Conservation (phyloP, 2,329 filamentous ascomycete genomes). For the Magnaporthales sp. region DNA sequence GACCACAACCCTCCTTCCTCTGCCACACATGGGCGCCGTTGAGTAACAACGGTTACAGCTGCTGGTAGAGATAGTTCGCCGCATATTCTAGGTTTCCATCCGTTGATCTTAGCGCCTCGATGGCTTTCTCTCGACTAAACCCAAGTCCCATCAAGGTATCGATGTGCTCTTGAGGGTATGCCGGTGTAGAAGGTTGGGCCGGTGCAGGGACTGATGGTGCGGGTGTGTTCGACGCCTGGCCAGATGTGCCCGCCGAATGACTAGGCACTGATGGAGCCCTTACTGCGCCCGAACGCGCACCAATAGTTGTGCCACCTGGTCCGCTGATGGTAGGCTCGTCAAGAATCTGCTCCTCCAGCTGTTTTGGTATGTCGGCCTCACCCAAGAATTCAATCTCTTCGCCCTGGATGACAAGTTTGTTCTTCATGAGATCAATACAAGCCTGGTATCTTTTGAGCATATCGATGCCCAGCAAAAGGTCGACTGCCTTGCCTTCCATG, state of each 20-base stretch:
- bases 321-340: conserved; percentile 80
- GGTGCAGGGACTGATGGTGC: conserved; percentile 17
- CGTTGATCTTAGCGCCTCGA: conserved; percentile 73
- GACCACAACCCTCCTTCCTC: background rate
- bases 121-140: conserved; percentile 65
- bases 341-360: conserved; percentile 60
- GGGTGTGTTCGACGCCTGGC: conserved; percentile 14
- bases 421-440: conserved; percentile 76
- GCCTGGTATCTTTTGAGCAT: conserved; percentile 97
- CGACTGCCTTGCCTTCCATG: conserved; percentile 97
- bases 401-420: conserved; percentile 79
- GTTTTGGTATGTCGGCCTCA: conserved; percentile 89
- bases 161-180: conserved; percentile 56
- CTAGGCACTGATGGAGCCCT: conserved; percentile 35
- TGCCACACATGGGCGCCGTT: background rate
- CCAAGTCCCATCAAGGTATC: conserved; percentile 71
- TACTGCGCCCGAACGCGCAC: conserved; percentile 72
- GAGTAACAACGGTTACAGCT: background rate
- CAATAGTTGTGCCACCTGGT: conserved; percentile 82
- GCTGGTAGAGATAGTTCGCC: conserved; percentile 66
- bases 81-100: conserved; percentile 82
- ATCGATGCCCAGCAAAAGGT: conserved; percentile 84
- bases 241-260: conserved; percentile 9
- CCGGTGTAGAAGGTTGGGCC: conserved; percentile 16
- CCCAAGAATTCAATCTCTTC: conserved; percentile 84